These are phyloP conservation scores for Pistacia atlantica DNA, from an alignment of 345 rosid species.

Conservation along the genomic window DNA sequence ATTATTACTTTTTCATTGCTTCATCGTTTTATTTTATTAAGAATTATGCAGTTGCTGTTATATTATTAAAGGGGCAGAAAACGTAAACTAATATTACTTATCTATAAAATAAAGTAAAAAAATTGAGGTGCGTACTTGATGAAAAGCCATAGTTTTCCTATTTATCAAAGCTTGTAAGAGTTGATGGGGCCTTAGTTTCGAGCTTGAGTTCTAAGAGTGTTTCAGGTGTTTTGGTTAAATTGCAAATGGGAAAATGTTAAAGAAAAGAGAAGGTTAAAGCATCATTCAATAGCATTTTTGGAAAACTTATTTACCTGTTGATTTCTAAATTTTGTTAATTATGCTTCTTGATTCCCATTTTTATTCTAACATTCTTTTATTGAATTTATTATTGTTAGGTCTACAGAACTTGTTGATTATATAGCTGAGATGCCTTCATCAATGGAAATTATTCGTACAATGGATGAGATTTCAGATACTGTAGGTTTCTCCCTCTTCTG, in stretches of 20 bases:
- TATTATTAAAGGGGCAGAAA: too few species aligned
- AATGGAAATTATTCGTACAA: constrained; percentile 63
- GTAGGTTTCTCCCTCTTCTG: constrained; percentile 32
- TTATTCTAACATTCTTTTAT: not conserved
- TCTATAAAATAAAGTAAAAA: too few species aligned
- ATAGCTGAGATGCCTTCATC: constrained; percentile 75
- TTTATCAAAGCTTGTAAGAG: too few species aligned
- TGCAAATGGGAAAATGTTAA: not conserved
- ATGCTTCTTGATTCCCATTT: not conserved
- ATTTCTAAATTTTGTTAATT: not conserved
- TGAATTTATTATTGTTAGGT: constrained; percentile 44
- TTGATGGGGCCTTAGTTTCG: too few species aligned
- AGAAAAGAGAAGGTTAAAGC: not conserved
- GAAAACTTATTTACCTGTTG: not conserved
- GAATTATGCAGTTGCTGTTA: not conserved
- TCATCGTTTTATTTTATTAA: not conserved
- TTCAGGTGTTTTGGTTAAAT: too few species aligned
- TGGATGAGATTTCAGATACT: constrained; percentile 91
- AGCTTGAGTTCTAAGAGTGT: too few species aligned
- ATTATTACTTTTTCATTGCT: not conserved
- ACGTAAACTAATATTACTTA: too few species aligned
- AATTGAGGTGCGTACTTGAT: too few species aligned
- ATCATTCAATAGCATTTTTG: not conserved
- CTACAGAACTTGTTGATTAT: constrained; percentile 64
- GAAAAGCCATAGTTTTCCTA: too few species aligned